These are phyloP conservation scores for Ophiocordyceps sinensis DNA, from an alignment of 2,329 filamentous ascomycete species.

Conservation along the genomic window DNA sequence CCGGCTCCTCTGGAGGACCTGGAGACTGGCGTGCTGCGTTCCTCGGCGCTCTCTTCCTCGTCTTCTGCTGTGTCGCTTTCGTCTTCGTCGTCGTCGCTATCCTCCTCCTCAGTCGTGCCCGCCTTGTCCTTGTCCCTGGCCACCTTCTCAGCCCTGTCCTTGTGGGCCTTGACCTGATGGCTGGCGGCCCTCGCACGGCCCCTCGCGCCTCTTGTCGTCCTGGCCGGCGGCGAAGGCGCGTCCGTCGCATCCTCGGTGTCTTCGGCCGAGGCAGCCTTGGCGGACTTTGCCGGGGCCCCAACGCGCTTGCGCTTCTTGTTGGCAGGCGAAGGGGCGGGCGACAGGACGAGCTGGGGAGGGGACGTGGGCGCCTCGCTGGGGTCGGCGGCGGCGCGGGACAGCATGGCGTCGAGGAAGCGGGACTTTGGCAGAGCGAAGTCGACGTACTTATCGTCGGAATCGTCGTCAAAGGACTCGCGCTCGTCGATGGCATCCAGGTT, in stretches of 20 bases:
- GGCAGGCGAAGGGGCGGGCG: slow-evolving; percentile 15
- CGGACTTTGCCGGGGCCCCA: slow-evolving; percentile 12
- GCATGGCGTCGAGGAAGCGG: slow-evolving; percentile 32
- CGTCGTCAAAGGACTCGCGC: slow-evolving; percentile 54
- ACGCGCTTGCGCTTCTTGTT: slow-evolving; percentile 32
- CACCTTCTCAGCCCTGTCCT: slow-evolving; percentile 3
- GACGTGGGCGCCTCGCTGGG: slow-evolving; percentile 32
- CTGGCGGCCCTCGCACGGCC: slow-evolving; percentile 29
- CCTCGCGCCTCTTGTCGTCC: slow-evolving; percentile 26
- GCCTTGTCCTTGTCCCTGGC: slow-evolving; percentile 14
- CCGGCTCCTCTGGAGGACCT: slow-evolving; percentile 20
- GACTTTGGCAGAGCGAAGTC: slow-evolving; percentile 47
- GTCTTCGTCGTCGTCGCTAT: slow-evolving; percentile 23
- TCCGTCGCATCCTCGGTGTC: slow-evolving; percentile 33
- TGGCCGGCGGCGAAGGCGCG: slow-evolving; percentile 18
- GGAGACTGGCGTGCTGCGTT: slow-evolving; percentile 22
- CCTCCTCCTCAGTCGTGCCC: slow-evolving; percentile 18
- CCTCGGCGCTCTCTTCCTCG: slow-evolving; percentile 19
- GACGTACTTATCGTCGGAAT: slow-evolving; percentile 44
- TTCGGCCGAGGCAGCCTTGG: slow-evolving; percentile 29
- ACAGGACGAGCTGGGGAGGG: slow-evolving; percentile 29
- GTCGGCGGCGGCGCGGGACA: slow-evolving; percentile 27
- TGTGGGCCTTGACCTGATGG: slow-evolving; percentile 17
- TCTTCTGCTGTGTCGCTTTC: slow-evolving; percentile 17
- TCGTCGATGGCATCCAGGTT: slow-evolving; percentile 79